Conservation (phyloP, 202 grass and related monocot species). For the Schoenoplectus triqueter region DNA sequence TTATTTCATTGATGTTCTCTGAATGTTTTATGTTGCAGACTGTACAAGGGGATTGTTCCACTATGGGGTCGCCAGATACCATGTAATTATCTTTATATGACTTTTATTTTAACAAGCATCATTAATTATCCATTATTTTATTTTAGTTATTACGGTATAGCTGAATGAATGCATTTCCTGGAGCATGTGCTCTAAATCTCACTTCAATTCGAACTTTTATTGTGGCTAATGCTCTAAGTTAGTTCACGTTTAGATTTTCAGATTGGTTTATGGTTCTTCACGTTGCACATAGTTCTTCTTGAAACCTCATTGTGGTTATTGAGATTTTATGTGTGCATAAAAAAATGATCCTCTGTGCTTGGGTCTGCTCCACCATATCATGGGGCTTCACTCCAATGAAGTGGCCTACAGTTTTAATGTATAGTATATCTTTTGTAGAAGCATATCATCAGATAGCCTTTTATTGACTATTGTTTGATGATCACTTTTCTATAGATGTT, state of each 20-base stretch:
- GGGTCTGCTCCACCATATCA: slow-evolving; percentile 39
- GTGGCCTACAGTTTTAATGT: slow-evolving; percentile 23
- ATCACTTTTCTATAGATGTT: not conserved
- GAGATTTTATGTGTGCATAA: slow-evolving; percentile 48
- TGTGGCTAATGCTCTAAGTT: not conserved
- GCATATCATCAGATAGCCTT: not conserved
- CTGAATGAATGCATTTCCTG: not conserved
- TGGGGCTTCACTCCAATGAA: slow-evolving; percentile 49
- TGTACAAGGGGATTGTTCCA: slow-evolving; percentile 89
- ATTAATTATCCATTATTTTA: not conserved
- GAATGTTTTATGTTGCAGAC: slow-evolving; percentile 38
- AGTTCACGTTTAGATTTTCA: not conserved
- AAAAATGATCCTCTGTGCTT: slow-evolving; percentile 43
- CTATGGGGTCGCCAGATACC: slow-evolving; percentile 97
- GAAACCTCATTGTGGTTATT: slow-evolving; percentile 38
- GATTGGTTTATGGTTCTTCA: not conserved
- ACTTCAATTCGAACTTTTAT: not conserved
- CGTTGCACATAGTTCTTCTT: slow-evolving; percentile 46
- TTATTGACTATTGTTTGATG: not conserved
- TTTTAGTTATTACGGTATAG: not conserved
- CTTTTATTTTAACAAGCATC: not conserved
- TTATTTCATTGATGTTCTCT: not conserved
- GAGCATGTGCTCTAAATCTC: not conserved
- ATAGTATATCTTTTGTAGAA: not conserved
- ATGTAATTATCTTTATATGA: slow-evolving; percentile 54